Conservation (phyloP, 202 grass and related monocot species). For the Cymbopogon flexuosus region DNA sequence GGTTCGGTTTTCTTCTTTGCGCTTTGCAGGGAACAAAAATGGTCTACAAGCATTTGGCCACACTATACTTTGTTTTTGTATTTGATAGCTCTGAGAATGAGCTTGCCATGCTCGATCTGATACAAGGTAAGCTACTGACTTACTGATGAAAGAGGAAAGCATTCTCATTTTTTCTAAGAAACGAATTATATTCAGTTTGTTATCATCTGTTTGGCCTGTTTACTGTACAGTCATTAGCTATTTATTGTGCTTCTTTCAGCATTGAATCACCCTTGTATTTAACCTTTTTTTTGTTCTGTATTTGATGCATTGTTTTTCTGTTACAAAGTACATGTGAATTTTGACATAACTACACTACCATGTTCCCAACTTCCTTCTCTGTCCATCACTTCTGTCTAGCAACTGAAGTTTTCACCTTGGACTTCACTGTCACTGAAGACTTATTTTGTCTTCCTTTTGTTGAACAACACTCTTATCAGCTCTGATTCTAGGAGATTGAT, state of each 20-base stretch:
- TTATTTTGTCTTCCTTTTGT: not conserved
- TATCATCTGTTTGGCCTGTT: constrained; percentile 4
- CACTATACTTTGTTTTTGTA: constrained; percentile 83
- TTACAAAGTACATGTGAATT: constrained; percentile 1
- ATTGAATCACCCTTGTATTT: not conserved
- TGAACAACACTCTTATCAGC: not conserved
- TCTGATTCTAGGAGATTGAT: constrained; percentile 5
- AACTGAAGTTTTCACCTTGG: not conserved
- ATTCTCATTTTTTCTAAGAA: not conserved
- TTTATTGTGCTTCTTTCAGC: not conserved
- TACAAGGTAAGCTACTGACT: constrained; percentile 70
- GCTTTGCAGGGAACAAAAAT: constrained; percentile 57
- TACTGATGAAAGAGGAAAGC: not conserved
- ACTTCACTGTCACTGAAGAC: not conserved
- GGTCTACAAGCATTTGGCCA: constrained; percentile 95
- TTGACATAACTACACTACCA: not conserved
- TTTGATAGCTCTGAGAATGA: constrained; percentile 90
- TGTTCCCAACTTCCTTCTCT: not conserved
- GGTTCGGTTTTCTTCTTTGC: not conserved
- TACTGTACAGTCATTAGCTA: not conserved
- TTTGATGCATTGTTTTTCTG: constrained; percentile 9
- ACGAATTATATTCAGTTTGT: not conserved
- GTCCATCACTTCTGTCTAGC: not conserved
- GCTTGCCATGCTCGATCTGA: constrained; percentile 89
- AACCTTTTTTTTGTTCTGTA: not conserved